Evolutionary conservation across 805 yeast species (phyloP).

Genomic region (Teunomyces stri): DNA sequence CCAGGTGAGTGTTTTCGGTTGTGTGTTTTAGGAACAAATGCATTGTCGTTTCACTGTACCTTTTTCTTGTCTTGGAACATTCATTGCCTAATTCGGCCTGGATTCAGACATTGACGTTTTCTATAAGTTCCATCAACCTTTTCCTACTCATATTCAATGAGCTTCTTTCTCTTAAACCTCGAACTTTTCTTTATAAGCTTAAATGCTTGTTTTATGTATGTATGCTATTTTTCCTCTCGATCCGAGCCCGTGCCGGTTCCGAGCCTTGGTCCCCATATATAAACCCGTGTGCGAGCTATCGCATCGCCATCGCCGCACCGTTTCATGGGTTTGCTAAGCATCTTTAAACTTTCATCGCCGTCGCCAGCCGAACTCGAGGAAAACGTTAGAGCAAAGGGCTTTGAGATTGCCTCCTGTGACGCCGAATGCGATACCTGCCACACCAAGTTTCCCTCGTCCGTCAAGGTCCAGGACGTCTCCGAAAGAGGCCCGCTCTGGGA

Average conservation of each 20-base stretch:
- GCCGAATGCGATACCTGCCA: constrained; percentile 56
- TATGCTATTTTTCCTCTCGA: background rate
- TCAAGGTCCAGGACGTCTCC: constrained; percentile 41
- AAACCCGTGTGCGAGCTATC: background rate
- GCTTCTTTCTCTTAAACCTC: background rate
- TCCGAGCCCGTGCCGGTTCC: background rate
- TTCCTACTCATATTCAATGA: too few relatives aligned
- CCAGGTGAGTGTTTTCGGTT: too few relatives aligned
- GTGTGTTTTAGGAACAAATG: background rate
- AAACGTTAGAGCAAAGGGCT: constrained; percentile 14
- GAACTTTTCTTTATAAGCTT: background rate
- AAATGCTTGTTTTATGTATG: too few relatives aligned
- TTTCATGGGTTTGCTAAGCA: constrained; percentile 4
- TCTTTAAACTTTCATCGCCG: background rate
- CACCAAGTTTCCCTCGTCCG: constrained; percentile 49
- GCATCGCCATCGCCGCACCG: background rate
- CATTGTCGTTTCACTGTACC: background rate
- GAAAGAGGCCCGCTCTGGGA: constrained; percentile 55
- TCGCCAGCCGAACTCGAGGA: background rate
- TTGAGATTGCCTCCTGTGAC: constrained; percentile 45
- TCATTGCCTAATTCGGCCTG: too few relatives aligned
- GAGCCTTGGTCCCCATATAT: background rate
- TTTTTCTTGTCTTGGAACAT: background rate
- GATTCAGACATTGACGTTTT: too few relatives aligned
- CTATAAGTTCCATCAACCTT: too few relatives aligned